Conservation (phyloP, 164 flowering plant species). For the Stephania yunnanensis region DNA sequence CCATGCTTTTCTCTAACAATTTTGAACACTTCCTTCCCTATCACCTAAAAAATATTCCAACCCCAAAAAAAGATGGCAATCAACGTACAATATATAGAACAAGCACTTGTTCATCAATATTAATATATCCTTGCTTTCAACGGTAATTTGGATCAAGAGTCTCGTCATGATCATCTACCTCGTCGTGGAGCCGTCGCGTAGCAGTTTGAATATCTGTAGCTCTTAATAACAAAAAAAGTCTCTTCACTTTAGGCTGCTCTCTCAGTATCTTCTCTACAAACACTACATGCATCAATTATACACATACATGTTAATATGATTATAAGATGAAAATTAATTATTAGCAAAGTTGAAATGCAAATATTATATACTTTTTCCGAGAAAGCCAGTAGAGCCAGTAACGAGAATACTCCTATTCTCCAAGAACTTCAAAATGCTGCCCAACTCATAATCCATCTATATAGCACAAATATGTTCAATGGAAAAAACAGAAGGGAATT, state of each 20-base stretch:
- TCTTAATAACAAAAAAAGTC: constrained; percentile 50
- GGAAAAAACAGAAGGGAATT: neutral
- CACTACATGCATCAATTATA: constrained; percentile 27
- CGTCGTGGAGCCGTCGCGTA: constrained; percentile 33
- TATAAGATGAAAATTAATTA: neutral
- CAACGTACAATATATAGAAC: too few relatives aligned
- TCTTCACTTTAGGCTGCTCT: constrained; percentile 57
- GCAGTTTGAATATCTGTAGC: constrained; percentile 42
- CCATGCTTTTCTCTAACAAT: constrained; percentile 34
- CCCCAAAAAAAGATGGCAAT: neutral
- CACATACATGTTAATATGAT: neutral
- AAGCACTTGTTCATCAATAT: neutral
- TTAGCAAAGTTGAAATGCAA: neutral
- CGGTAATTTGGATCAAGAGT: too few relatives aligned
- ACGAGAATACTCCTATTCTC: constrained; percentile 9
- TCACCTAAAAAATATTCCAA: constrained; percentile 20
- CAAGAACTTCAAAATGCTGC: constrained; percentile 5
- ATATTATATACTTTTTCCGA: constrained; percentile 8
- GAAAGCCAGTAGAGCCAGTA: constrained; percentile 16
- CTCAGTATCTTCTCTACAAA: constrained; percentile 62
- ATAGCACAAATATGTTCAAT: neutral
- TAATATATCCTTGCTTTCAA: neutral
- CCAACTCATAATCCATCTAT: neutral
- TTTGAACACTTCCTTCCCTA: constrained; percentile 46
- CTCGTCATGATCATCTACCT: constrained; percentile 26